phyloP scores from a whole-genome alignment of 495 filamentous ascomycete genomes.

The Penicillium angulare region DNA sequence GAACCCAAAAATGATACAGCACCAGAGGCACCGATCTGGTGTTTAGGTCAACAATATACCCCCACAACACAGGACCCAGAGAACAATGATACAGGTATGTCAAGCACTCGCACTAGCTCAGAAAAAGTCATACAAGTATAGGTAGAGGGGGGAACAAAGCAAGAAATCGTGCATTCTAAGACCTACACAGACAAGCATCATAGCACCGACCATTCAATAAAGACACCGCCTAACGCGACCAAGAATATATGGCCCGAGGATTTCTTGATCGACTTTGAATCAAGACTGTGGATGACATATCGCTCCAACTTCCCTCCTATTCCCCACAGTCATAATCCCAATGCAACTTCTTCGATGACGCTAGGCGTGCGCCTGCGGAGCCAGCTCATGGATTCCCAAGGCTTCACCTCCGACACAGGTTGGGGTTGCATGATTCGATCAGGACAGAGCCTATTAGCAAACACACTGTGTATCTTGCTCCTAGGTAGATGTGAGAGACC shows the following conservation, averaged over 20 bases:
- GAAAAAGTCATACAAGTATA: too few relatives aligned
- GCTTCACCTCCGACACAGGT: slow-evolving; percentile 91
- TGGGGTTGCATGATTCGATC: slow-evolving; percentile 99
- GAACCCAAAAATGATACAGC: slow-evolving; percentile 79
- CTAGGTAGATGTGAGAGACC: slow-evolving; percentile 71
- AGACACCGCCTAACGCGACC: background rate
- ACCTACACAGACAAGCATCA: background rate
- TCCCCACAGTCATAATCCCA: slow-evolving; percentile 69
- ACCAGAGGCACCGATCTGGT: slow-evolving; percentile 76
- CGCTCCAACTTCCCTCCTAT: slow-evolving; percentile 84
- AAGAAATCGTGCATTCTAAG: too few relatives aligned
- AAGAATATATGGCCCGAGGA: slow-evolving; percentile 65
- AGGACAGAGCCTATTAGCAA: slow-evolving; percentile 89
- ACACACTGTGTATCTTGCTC: slow-evolving; percentile 66
- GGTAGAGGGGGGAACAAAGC: too few relatives aligned
- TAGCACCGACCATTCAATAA: slow-evolving; percentile 1
- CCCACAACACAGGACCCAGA: slow-evolving; percentile 3
- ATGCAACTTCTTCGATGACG: slow-evolving; percentile 71
- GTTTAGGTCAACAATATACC: slow-evolving; percentile 74
- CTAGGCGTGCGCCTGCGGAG: slow-evolving; percentile 79
- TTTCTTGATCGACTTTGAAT: slow-evolving; percentile 92
- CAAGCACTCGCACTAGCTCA: background rate
- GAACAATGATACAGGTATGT: slow-evolving; percentile 22
- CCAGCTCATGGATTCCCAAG: slow-evolving; percentile 72
- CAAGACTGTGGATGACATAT: slow-evolving; percentile 95